Percentiles rank a stretch among this genome's conserved stretches.
Evolutionary conservation across 1,139 yeast genomes (phyloP).

Genomic region (Hyphopichia wangnamkhiaoensis): DNA sequence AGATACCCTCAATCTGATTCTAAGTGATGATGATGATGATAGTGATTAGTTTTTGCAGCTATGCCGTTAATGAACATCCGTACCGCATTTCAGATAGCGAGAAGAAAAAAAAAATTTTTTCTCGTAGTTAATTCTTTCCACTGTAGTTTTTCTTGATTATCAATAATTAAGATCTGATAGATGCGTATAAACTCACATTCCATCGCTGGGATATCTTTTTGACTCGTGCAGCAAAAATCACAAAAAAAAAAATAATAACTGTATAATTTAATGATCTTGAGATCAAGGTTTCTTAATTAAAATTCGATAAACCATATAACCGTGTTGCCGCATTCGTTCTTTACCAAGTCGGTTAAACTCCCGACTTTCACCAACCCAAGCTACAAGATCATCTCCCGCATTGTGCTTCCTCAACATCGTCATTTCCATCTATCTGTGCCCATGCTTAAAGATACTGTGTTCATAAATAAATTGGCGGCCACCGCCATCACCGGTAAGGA

Average conservation of each 20-base stretch:
- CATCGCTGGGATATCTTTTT: too few species aligned
- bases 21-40: slow-evolving; percentile 6
- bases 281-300: too few species aligned
- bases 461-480: slow-evolving; percentile 57
- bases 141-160: background rate
- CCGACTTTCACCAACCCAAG: slow-evolving; percentile 15
- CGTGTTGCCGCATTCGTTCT: slow-evolving; percentile 9
- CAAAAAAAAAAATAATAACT: too few species aligned
- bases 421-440: slow-evolving; percentile 14
- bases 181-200: too few species aligned
- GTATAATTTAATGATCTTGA: too few species aligned
- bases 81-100: too few species aligned
- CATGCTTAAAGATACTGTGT: slow-evolving; percentile 51
- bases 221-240: too few species aligned
- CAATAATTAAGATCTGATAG: background rate
- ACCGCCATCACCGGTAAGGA: slow-evolving; percentile 73
- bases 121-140: too few species aligned
- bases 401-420: slow-evolving; percentile 7
- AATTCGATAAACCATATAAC: background rate
- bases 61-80: too few species aligned
- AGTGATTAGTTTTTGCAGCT: background rate
- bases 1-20: background rate
- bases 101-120: too few species aligned
- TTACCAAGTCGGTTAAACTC: slow-evolving; percentile 17
- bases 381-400: background rate